Percentiles rank a stretch among this genome's conserved stretches.
These are phyloP conservation scores for Paracoccidioides lutzii DNA, from an alignment of 2,329 filamentous ascomycete species.

Conservation along the genomic window DNA sequence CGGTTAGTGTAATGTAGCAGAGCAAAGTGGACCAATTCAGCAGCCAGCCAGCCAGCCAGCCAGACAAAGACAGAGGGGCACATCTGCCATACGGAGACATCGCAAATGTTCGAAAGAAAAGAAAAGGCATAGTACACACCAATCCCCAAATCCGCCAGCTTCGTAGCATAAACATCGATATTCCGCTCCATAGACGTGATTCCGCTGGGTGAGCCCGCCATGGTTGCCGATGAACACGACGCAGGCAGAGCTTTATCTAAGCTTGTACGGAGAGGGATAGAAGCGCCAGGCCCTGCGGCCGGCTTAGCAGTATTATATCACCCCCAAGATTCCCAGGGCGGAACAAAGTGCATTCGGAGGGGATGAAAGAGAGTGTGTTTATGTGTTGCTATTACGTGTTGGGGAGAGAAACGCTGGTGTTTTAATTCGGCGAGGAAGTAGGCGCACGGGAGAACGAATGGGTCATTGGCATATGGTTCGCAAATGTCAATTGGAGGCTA, in stretches of 20 bases:
- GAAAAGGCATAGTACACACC: slow-evolving; percentile 24
- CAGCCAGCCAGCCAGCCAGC: too few species aligned
- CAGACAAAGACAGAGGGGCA: too few species aligned
- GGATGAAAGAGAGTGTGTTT: not conserved
- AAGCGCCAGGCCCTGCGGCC: not conserved
- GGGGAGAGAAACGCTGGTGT: not conserved
- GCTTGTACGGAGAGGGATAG: not conserved
- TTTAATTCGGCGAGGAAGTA: not conserved
- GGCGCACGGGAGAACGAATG: not conserved
- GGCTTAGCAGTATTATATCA: not conserved
- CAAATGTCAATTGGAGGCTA: not conserved
- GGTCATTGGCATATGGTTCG: not conserved
- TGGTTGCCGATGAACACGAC: not conserved
- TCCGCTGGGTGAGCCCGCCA: not conserved
- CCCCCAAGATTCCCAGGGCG: not conserved
- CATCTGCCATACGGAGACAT: too few species aligned
- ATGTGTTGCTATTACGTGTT: not conserved
- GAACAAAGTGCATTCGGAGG: not conserved
- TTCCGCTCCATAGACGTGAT: slow-evolving; percentile 29
- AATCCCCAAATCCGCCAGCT: slow-evolving; percentile 36
- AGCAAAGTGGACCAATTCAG: too few species aligned
- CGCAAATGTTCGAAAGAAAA: not conserved
- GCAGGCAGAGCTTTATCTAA: not conserved
- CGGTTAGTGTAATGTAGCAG: not conserved
- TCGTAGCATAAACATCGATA: slow-evolving; percentile 38